Evolutionary conservation across 1,284 basidiomycete species (phyloP), one percentile per base, ranked within the genome.

Genomic region (Ceratobasidium sp.): DNA sequence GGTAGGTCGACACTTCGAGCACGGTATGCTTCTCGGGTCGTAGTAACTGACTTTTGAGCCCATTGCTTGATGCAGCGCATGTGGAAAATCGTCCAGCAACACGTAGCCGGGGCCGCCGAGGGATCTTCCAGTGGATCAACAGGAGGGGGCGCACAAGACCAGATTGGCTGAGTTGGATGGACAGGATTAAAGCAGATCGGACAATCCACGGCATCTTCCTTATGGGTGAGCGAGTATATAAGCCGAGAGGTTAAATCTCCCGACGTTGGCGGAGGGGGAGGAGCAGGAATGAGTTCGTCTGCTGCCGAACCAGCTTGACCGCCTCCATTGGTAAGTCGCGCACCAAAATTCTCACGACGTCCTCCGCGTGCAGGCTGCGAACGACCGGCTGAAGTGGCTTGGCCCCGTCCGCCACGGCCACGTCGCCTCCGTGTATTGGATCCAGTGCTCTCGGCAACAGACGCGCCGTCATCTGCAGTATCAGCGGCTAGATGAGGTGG

Each of bases 31-130:
- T 93, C 93, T 75, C 87, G 87, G 4, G 94, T 83, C 9, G 95
- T 94, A 82, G 53, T 80, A 80, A 33, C 84, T 51, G 82, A 82
- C 90, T 95, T 87, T 92, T 95, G 44, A 0, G 93, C 94, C 95
- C 95, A 96, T 0, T 91, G 87, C 13, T 89, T 87, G 81, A 96
- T 92, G 81, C 95, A 96, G 82, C 92, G 93, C 51, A 95, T 86
- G 84, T 96, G 95, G 81, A 95, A 95, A 0, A 92, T 90, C n/a
- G 90, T 93, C 91, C 93, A 95, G 82, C 95, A 96, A 82, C 91
- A 94, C 78, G 92, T 90, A 26, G 87, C 85, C 9, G 82, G 84
- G 46, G 83, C 83, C 60, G 56, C 78, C 42, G 71, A 79, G 69
- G 56, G 77, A 80, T 87, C 86, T 63, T 84, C 84, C 56, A 61